phyloP scores from a whole-genome alignment of 129 eudicot genomes.

The Tanacetum coccineum region DNA sequence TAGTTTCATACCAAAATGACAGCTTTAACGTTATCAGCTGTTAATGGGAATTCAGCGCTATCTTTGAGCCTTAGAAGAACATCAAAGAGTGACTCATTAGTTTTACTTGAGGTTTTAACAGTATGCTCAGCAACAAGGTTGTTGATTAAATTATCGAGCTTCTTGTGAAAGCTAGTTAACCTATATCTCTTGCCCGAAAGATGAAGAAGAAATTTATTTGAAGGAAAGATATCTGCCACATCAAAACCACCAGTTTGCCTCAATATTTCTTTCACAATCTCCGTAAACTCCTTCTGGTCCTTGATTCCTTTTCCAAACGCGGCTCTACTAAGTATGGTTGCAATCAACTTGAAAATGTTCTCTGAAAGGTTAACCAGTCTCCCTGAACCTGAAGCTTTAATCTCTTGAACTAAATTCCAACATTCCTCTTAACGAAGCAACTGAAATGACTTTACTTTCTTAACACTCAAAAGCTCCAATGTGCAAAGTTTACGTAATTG shows the following conservation, averaged over 20 bases:
- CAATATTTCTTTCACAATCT: conserved; percentile 27
- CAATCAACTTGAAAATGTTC: conserved; percentile 13
- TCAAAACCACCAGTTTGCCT: conserved; percentile 30
- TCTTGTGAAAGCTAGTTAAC: conserved; percentile 20
- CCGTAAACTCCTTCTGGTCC: conserved; percentile 17
- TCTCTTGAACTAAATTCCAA: conserved; percentile 25
- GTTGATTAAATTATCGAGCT: conserved; percentile 29
- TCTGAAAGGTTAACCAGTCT: conserved; percentile 20
- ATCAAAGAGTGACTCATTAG: conserved; percentile 30
- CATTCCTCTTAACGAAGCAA: conserved; percentile 30
- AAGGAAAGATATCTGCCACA: conserved; percentile 36
- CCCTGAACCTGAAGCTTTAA: conserved; percentile 24
- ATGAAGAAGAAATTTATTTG: conserved; percentile 21
- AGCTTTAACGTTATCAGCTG: conserved; percentile 36
- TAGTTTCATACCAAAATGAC: conserved; percentile 30
- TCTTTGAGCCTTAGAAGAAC: conserved; percentile 32
- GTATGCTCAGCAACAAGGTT: conserved; percentile 24
- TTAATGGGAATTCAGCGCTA: conserved; percentile 23
- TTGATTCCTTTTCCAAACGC: conserved; percentile 33
- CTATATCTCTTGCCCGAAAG: conserved; percentile 27
- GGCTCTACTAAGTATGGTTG: conserved; percentile 22
- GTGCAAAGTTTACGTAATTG: conserved; percentile 33
- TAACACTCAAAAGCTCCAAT: conserved; percentile 30
- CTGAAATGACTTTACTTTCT: conserved; percentile 31
- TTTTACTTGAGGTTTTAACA: background rate